A percentile compares a stretch with the other conserved stretches of the same genome.
These are phyloP conservation scores for Podila epigama DNA, from an alignment of 192 early-diverging fungal species.

Conservation along the genomic window DNA sequence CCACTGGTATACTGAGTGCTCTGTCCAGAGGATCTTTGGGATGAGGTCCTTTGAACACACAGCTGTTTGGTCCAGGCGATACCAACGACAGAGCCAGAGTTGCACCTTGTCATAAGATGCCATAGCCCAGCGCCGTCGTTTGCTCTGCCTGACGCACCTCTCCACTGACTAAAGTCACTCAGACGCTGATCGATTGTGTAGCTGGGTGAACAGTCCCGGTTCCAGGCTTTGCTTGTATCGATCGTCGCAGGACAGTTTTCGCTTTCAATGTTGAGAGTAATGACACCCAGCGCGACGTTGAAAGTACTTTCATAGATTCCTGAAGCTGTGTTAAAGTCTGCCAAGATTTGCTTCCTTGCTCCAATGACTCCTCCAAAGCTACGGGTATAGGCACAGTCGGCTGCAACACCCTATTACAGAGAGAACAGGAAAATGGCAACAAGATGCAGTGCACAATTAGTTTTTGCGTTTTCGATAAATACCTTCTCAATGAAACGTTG, in stretches of 20 bases:
- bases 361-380: constrained; percentile 59
- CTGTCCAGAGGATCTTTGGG: constrained; percentile 56
- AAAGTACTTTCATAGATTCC: constrained; percentile 85
- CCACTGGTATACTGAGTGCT: constrained; percentile 72
- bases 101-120: constrained; percentile 90
- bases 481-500: too few species aligned
- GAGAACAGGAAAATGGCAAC: constrained; percentile 46
- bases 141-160: constrained; percentile 60
- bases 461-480: too few species aligned
- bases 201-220: constrained; percentile 70
- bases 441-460: too few species aligned
- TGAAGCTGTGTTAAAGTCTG: constrained; percentile 84
- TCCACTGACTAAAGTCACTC: constrained; percentile 92
- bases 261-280: constrained; percentile 77
- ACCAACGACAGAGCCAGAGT: constrained; percentile 82
- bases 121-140: constrained; percentile 86
- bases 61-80: constrained; percentile 86
- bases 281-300: constrained; percentile 85
- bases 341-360: constrained; percentile 78
- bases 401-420: constrained; percentile 74
- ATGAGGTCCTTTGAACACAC: constrained; percentile 63
- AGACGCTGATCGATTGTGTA: constrained; percentile 80
- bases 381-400: constrained; percentile 75
- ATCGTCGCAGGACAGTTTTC: constrained; percentile 61
- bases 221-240: constrained; percentile 65